Percentiles rank a stretch among this genome's conserved stretches.
phyloP scores from a whole-genome alignment of 768 basidiomycete species.

The Kwoniella botswanensis region DNA sequence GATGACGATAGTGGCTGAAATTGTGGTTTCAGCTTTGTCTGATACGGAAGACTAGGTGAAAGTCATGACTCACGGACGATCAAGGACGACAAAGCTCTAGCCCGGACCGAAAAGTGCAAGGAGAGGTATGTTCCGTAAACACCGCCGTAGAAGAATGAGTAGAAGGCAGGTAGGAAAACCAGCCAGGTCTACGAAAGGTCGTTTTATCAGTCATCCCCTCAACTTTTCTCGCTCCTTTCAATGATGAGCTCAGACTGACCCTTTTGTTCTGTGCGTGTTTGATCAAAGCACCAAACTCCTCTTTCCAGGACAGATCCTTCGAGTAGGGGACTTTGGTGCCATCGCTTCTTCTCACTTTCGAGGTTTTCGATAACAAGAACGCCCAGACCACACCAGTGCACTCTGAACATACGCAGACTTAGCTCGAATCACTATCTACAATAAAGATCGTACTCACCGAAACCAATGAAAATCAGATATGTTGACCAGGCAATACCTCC shows the following conservation, averaged over 20 bases:
- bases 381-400: slow-evolving; percentile 20
- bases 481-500: slow-evolving; percentile 30
- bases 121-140: slow-evolving; percentile 30
- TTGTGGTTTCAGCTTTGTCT: background rate
- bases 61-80: slow-evolving; percentile 33
- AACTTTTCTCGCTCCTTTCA: too few species aligned
- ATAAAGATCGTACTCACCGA: slow-evolving; percentile 8
- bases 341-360: slow-evolving; percentile 27
- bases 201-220: background rate
- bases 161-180: slow-evolving; percentile 26
- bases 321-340: slow-evolving; percentile 22
- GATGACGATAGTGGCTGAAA: slow-evolving; percentile 23
- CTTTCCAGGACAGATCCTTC: slow-evolving; percentile 19
- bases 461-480: slow-evolving; percentile 31
- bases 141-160: slow-evolving; percentile 35
- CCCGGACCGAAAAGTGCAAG: slow-evolving; percentile 31
- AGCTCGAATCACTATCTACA: background rate
- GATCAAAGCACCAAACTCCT: slow-evolving; percentile 24
- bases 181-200: slow-evolving; percentile 19
- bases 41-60: background rate
- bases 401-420: slow-evolving; percentile 7
- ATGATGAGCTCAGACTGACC: background rate
- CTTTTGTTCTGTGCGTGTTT: slow-evolving; percentile 25
- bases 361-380: slow-evolving; percentile 16
- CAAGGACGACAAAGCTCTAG: slow-evolving; percentile 37